Base-by-base conservation (phyloP, 2,329 filamentous ascomycete genomes). In the Amesomyces nigricolor region DNA sequence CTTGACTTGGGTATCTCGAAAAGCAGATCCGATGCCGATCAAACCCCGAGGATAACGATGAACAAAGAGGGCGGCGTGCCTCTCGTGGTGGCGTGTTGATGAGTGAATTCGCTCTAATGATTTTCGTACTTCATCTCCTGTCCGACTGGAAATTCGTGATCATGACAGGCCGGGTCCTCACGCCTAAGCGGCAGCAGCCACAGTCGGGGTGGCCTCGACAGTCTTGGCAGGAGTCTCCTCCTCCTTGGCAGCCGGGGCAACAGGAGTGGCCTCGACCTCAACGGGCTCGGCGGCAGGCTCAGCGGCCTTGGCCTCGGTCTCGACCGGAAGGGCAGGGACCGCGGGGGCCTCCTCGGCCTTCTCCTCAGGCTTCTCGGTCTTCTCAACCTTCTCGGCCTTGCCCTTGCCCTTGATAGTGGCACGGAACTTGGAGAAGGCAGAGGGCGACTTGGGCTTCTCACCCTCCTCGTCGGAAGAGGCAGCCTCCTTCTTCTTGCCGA, bases 401-500 rank as follows among this genome's bases (percentile, higher is more conserved):
- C 65, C 64, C 64, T 70, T 71, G 62, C 71, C 67, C 69, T 78
- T 79, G 72, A 81, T 79, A 61, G 78, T 80, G 65, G 76, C 76
- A 64, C 77, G 77, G 66, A 84, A 72, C 78, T 82, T 82, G 59
- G 80, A 83, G 77, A 83, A 83, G 64, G 73, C 68, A 53, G 78
- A 73, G 56, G 75, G 75, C 61, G 77, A 78, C 72, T 77, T 75
- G 58, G 69, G 64, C 75, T 80, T 80, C 71, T 82, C 77, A 62
- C 81, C 78, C 68, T 88, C 85, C 64, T 83, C 78, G 61, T 85
- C 85, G 1, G 79, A 79, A 37, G 73, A 66, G 45, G 75, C 70
- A 22, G 65, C 57, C 73, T 81, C 80, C 71, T 87, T 85, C 79
- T 92, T 92, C 81, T 89, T 87, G 66, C 89, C 84, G 67, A 83